Evolutionary conservation across 1,284 basidiomycete species (phyloP), one percentile per base, ranked within the genome.

Genomic region (Trametes hirsuta): DNA sequence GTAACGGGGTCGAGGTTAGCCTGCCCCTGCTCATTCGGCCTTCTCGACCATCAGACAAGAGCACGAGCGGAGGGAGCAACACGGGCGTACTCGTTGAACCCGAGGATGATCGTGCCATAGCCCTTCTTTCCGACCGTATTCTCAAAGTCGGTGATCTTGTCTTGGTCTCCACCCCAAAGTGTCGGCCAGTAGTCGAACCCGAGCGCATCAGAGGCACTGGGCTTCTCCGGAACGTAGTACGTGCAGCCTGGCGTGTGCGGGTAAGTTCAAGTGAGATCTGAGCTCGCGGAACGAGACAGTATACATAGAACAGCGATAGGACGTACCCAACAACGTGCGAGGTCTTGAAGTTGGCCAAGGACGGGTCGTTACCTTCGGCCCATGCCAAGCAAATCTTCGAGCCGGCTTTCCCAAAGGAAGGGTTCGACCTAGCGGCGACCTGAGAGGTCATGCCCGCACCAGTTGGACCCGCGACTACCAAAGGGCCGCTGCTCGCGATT

Each of bases 311-410:
- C 18, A 18, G 18, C 18, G 18, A 18, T 18, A 59, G 11, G n/a
- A 75, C 86, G 40, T 66, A 87, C 84, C 76, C 75, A 50, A 76
- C 73, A 37, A 80, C 79, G 14, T 78, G 72, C 49, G 45, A 41
- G 15, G 77, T 79, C 60, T 77, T 75, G 72, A 84, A 84, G 65
- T 80, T 73, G 55, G 72, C 66, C 53, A 89, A 77, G 18, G 76
- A 63, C 22, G 69, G 52, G 46, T 76, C 75, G 65, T 84, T 74
- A 51, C 79, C 80, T 66, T 85, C 83, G 48, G 85, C 79, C 87
- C 88, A 93, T 11, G 82, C 85, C 34, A 87, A 66, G 67, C 88
- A 86, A 18, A 82, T 76, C 75, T 91, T 91, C 66, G 88, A 86
- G 22, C 82, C 77, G 74, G 90, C 90, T 53, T 76, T 71, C 37